Conservation (phyloP, 2,329 filamentous ascomycete species). For the Lecanicillium sp. region DNA sequence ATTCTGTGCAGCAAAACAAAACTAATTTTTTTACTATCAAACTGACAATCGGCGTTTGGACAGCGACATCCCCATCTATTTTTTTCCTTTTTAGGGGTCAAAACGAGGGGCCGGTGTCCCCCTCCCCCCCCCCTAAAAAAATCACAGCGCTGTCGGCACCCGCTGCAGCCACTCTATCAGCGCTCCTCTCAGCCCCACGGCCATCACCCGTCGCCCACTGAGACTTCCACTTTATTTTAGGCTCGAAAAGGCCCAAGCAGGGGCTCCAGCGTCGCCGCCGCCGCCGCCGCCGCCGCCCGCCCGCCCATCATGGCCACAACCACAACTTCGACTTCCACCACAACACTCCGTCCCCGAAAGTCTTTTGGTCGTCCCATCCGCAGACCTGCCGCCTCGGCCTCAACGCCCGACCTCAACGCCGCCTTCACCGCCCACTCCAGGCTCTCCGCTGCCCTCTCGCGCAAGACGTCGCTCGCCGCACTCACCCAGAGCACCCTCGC, state of each 20-base stretch:
- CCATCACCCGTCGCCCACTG: no score
- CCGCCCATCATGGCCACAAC: constrained; percentile 14
- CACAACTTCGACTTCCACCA: constrained; percentile 13
- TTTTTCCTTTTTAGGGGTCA: not conserved
- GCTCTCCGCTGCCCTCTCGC: constrained; percentile 45
- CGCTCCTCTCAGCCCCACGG: not conserved
- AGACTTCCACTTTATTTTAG: no score
- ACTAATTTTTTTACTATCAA: no score
- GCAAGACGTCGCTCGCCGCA: constrained; percentile 66
- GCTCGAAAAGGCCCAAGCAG: not conserved
- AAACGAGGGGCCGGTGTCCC: not conserved
- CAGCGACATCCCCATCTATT: not conserved
- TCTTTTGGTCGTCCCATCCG: constrained; percentile 34
- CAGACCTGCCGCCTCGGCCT: constrained; percentile 41
- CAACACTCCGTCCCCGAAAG: constrained; percentile 10
- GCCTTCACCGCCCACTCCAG: constrained; percentile 46
- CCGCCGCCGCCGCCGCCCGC: no score
- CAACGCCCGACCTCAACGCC: constrained; percentile 53
- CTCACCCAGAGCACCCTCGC: constrained; percentile 59
- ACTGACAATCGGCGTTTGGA: not conserved
- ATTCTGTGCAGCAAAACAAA: no score
- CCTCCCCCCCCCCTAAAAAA: no score
- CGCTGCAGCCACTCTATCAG: not conserved
- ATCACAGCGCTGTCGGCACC: not conserved
- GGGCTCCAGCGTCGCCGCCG: constrained; percentile 7